phyloP scores from a whole-genome alignment of 2,329 filamentous ascomycete species.

The Coniella vitis region DNA sequence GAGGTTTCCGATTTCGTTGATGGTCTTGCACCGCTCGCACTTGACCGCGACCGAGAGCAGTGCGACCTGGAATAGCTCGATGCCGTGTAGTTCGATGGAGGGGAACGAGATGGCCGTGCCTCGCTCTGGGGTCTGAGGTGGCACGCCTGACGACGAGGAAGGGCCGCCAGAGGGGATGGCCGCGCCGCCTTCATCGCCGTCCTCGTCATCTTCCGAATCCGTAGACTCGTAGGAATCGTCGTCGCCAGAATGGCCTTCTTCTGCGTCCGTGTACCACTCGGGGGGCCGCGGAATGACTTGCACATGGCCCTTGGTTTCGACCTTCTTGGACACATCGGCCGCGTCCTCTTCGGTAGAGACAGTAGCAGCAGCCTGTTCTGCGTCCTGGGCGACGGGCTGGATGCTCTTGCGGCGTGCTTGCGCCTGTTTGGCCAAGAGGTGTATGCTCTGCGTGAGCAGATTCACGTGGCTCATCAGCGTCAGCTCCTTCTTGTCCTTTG shows the following conservation, averaged over 20 bases:
- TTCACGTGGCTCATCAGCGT: slow-evolving; percentile 70
- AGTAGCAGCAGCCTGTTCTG: slow-evolving; percentile 16
- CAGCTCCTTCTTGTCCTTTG: slow-evolving; percentile 49
- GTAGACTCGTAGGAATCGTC: slow-evolving; percentile 41
- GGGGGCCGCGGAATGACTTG: slow-evolving; percentile 68
- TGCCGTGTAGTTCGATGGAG: slow-evolving; percentile 65
- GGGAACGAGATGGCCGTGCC: slow-evolving; percentile 78
- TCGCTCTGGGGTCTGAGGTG: slow-evolving; percentile 44
- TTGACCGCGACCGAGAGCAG: slow-evolving; percentile 65
- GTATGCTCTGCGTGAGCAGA: slow-evolving; percentile 65
- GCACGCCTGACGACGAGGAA: slow-evolving; percentile 21
- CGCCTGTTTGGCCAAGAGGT: slow-evolving; percentile 54
- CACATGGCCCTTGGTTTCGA: slow-evolving; percentile 55
- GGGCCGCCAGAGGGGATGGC: slow-evolving; percentile 22
- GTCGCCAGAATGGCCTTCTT: slow-evolving; percentile 38
- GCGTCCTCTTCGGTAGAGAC: slow-evolving; percentile 20
- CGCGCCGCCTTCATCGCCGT: slow-evolving; percentile 29
- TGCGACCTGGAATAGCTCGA: slow-evolving; percentile 67
- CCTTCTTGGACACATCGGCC: slow-evolving; percentile 19
- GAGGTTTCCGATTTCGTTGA: slow-evolving; percentile 62
- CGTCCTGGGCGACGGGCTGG: slow-evolving; percentile 13
- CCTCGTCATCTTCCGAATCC: slow-evolving; percentile 30
- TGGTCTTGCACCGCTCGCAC: slow-evolving; percentile 71
- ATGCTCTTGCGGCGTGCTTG: slow-evolving; percentile 21
- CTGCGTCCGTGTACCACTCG: slow-evolving; percentile 57